Evolutionary conservation across 1,284 basidiomycete species (phyloP), one percentile per base, ranked within the genome.

Genomic region (Inonotus hispidus): DNA sequence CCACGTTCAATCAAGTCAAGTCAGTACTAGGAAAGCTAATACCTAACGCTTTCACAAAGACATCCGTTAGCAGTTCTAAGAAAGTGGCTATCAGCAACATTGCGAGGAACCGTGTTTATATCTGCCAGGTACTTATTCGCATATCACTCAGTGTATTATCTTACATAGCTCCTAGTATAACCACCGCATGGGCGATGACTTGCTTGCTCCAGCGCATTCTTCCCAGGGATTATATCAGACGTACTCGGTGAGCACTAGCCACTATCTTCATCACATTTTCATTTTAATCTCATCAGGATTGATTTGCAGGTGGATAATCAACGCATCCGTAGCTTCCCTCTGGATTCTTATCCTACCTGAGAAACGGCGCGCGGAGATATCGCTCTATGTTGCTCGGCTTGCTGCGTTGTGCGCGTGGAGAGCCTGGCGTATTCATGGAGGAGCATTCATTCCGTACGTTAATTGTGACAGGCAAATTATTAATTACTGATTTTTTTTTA

Each of bases 351-450:
- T 59, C 29, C 35, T 65, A 19, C 59, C 64, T 7, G 13, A 41
- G 13, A 53, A 54, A 23, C 29, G 64, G 16, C 62, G 64, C 8
- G 39, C 43, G 13, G 64, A 65, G n/a, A 49, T 65, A 37, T 59
- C 64, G 16, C 37, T 65, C n/a, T 63, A 65, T 25, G 54, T 56
- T 21, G 60, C 62, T 14, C 64, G 64, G 11, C 64, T 63, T 23
- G 62, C 64, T 46, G 39, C 62, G 5, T 39, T 55, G 10, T 54
- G 62, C 45, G 43, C 35, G 8, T 65, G 64, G 64, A 41, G 58
- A 37, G 38, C 50, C 7, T 65, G 47, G 49, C 16, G 54, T 19
- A 10, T 53, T 29, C 29, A 53, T 7, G 59, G 62, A 29, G 62
- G 62, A 1, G 43, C 6, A 45, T 53, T 8, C 29, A 45, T 65